Conservation (phyloP, 2,329 filamentous ascomycete species). For the Periglandula ipomoeae region DNA sequence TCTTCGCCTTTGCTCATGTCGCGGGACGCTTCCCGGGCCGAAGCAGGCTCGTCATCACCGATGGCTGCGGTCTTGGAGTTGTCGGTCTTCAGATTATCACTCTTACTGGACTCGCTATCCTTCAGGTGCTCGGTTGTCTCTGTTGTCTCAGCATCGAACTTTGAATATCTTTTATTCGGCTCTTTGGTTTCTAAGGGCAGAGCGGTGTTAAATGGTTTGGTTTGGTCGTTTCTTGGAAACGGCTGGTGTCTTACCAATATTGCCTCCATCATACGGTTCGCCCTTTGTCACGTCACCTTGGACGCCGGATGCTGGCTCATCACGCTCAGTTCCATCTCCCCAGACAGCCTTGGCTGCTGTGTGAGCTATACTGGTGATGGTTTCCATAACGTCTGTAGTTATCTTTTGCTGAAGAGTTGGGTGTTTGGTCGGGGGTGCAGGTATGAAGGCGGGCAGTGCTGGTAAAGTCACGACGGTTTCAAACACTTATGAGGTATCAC, state of each 20-base stretch:
- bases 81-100: background rate
- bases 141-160: background rate
- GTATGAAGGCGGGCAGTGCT: background rate
- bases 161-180: background rate
- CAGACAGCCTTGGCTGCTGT: slow-evolving; percentile 33
- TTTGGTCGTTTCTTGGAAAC: background rate
- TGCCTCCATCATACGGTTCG: slow-evolving; percentile 74
- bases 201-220: background rate
- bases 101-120: too few relatives aligned
- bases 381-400: slow-evolving; percentile 44
- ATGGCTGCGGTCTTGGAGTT: background rate
- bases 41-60: background rate
- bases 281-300: slow-evolving; percentile 56
- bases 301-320: slow-evolving; percentile 65
- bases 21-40: slow-evolving; percentile 6
- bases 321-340: slow-evolving; percentile 29
- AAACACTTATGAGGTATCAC: too few relatives aligned
- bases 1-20: slow-evolving; percentile 11
- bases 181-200: background rate
- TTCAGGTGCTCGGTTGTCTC: background rate
- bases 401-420: background rate
- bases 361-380: slow-evolving; percentile 45
- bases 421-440: background rate
- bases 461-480: background rate
- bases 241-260: slow-evolving; percentile 39